Base-by-base conservation (phyloP, 768 basidiomycete species). In the Kwoniella sp. region DNA sequence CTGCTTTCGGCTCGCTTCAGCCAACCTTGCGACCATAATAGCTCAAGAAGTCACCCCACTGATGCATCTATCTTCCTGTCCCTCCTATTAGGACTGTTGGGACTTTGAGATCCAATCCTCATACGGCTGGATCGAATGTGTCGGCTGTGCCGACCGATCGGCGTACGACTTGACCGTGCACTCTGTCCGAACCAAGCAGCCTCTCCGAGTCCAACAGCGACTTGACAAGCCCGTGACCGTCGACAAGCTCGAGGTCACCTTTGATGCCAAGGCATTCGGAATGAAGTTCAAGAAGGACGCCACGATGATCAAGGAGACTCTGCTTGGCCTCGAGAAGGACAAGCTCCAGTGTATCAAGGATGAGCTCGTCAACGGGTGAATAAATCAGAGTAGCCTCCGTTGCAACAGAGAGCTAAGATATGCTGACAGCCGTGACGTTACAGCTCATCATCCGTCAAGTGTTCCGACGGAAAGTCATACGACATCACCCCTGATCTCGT, bases 71-170 rank as follows among this genome's bases (percentile, higher is more conserved):
- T 48, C 34, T 17, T 31, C 15, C 8, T 9, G 9, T 8, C 11
- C 8, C 8, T 45, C n/a, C n/a, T 41, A 41, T 26, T 41, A 77
- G 41, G 95, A 98, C 82, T 99, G 96, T 82, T 99, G 96, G 96
- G 96, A 99, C 78, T 96, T 94, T 48, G 96, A 99, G 83, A 97
- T 98, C 70, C 86, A 93, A 68, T 93, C 91, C 59, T 90, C 91
- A 55, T 89, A 89, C 67, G 87, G 89, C 51, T 99, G 96, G 96
- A 95, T 92, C 58, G 96, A 99, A 83, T 99, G 96, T 80, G 94
- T 98, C 61, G 96, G 96, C 9, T 99, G 96, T 82, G 96, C 96
- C 37, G 96, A 99, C 82, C 90, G 96, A 53, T 92, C 93, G 0
- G 95, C 96, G 55, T 98, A 97, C 81, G 96, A 99, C 82, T 82